phyloP scores from a whole-genome alignment of 2,329 filamentous ascomycete genomes.

The Xylaria sp. region DNA sequence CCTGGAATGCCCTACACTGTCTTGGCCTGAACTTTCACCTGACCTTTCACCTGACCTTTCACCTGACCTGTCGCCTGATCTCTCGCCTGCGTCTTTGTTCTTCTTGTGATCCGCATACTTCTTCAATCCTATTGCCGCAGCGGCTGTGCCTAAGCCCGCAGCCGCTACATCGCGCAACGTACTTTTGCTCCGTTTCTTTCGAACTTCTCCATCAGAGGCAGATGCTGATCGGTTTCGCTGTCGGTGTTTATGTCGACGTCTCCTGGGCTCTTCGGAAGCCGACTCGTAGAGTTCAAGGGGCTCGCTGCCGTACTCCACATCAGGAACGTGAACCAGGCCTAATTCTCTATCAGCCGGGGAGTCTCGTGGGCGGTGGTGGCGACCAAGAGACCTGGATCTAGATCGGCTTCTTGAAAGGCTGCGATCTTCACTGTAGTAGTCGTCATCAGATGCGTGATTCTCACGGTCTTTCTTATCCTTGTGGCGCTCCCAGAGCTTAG shows the following conservation, averaged over 20 bases:
- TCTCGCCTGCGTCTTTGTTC: constrained; percentile 51
- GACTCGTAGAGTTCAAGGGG: constrained; percentile 65
- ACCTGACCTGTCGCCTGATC: constrained; percentile 49
- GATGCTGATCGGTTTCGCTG: constrained; percentile 53
- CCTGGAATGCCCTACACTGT: constrained; percentile 39
- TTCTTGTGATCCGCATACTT: constrained; percentile 65
- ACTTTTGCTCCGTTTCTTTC: constrained; percentile 65
- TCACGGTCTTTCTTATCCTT: constrained; percentile 69
- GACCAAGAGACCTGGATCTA: constrained; percentile 52
- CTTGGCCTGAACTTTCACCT: too few relatives aligned
- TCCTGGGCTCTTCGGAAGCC: constrained; percentile 58
- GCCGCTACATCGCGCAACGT: constrained; percentile 65
- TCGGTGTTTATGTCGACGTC: constrained; percentile 54
- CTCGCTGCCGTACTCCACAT: constrained; percentile 71
- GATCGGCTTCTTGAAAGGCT: constrained; percentile 60
- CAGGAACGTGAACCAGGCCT: constrained; percentile 62
- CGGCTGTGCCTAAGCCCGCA: constrained; percentile 66
- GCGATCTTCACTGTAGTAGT: constrained; percentile 52
- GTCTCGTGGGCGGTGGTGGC: constrained; percentile 60
- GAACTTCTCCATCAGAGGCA: constrained; percentile 51
- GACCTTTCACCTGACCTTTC: constrained; percentile 41
- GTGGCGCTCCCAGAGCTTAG: constrained; percentile 69
- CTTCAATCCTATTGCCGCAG: constrained; percentile 72
- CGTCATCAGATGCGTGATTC: constrained; percentile 52
- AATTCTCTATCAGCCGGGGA: constrained; percentile 70